Base-by-base conservation (phyloP, 257 asterid genomes). In the Dorcoceras hygrometricum region DNA sequence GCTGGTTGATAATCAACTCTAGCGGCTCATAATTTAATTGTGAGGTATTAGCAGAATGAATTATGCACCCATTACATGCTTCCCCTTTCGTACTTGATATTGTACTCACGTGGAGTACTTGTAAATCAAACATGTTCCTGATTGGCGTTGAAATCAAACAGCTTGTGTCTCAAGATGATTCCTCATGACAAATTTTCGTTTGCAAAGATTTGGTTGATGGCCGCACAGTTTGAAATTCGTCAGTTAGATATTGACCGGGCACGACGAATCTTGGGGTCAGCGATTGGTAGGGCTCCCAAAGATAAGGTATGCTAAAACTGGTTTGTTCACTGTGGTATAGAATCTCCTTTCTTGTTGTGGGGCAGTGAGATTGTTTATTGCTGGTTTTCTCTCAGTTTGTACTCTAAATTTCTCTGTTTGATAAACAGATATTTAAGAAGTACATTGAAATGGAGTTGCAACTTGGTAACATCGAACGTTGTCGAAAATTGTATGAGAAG, bases 391-490 rank as follows among this genome's bases (percentile, higher is more conserved):
- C 69, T 48, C 43, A 36, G 63, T 28, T 53, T 25, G 55, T 53
- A 19, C 34, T 65, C 73, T 68, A 23, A 74, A 48, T 39, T 48
- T 53, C 59, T 28, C 53, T 59, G 29, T 65, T 55, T 76, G 59
- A 55, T 62, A 25, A 65, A 77, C 96, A 93, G 99, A 87, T 94
- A 56, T 94, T 94, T 73, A 94, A 94, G 77, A 90, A 88, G 86
- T 94, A 94, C 88, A 90, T 90, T 46, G 97, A 90, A 85, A 82
- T 93, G 70, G 99, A 90, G 85, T 83, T 93, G 74, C 95, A 86
- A 67, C 90, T 90, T 71, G 89, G 97, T 34, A 89, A 90, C 74
- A 84, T 85, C 54, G 97, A 93, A 70, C 84, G 97, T 8, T 93
- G 99, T 80, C 73, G 99, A 65, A 90, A 73, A 65, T 83, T 90